Conservation (phyloP, 345 rosid genomes). For the Acer negundo region DNA sequence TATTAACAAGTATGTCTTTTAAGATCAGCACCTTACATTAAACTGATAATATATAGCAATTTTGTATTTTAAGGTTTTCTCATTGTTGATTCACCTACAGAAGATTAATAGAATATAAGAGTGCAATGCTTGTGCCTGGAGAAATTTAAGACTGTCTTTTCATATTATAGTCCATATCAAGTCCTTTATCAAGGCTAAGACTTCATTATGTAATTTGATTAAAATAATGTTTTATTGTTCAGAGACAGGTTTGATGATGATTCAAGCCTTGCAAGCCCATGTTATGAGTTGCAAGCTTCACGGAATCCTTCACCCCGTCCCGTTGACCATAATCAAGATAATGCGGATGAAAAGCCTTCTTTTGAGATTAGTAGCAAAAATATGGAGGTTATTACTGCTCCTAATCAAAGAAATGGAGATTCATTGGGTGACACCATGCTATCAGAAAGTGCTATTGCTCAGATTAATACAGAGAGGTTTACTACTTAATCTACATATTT, state of each 20-base stretch:
- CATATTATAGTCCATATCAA: not conserved
- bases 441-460: constrained; percentile 38
- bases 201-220: constrained; percentile 21
- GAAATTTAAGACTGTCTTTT: constrained; percentile 3
- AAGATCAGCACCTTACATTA: constrained; percentile 2
- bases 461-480: constrained; percentile 64
- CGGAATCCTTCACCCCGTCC: constrained; percentile 41
- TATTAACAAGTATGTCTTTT: constrained; percentile 45
- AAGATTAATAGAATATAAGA: not conserved
- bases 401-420: constrained; percentile 47
- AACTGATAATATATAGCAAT: not conserved
- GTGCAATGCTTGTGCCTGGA: constrained; percentile 14
- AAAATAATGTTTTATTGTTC: constrained; percentile 25
- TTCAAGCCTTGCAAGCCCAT: constrained; percentile 53
- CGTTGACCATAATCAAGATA: constrained; percentile 42
- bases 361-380: constrained; percentile 45
- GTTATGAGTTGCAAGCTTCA: constrained; percentile 34
- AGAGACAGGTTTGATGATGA: constrained; percentile 85
- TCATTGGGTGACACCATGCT: constrained; percentile 31
- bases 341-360: constrained; percentile 37
- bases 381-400: constrained; percentile 34
- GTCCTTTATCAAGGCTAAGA: constrained; percentile 15
- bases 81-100: constrained; percentile 2
- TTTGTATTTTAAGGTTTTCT: not conserved
- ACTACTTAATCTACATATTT: constrained; percentile 26